A percentile compares a stretch with the other conserved stretches of the same genome.
These are phyloP conservation scores for Candida khao-thaluensis DNA, from an alignment of 805 yeast genomes.

Conservation along the genomic window DNA sequence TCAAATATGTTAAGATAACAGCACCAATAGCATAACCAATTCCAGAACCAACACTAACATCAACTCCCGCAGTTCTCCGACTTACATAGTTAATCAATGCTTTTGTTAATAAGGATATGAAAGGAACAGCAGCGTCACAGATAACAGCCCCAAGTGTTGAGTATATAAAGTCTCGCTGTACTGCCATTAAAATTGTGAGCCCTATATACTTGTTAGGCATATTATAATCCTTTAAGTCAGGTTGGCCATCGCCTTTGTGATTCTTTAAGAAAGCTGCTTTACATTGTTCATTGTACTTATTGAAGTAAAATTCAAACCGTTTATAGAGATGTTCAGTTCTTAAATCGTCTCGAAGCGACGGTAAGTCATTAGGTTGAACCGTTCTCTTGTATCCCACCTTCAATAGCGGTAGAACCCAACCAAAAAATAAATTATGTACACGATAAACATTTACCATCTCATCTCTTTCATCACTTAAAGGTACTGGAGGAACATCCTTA, in stretches of 20 bases:
- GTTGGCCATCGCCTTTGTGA: not conserved
- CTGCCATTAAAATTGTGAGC: not conserved
- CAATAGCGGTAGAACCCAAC: constrained; percentile 69
- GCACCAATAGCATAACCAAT: no score
- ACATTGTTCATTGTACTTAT: constrained; percentile 3
- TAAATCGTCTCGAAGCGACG: constrained; percentile 30
- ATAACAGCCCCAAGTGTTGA: not conserved
- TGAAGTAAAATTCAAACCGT: constrained; percentile 10
- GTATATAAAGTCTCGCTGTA: not conserved
- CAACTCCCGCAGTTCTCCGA: no score
- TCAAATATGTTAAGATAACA: not conserved
- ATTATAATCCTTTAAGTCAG: constrained; percentile 1
- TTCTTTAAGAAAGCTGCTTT: not conserved
- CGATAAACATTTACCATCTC: constrained; percentile 36
- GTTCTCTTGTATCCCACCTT: constrained; percentile 71
- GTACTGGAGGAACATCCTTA: constrained; percentile 48
- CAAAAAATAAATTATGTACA: constrained; percentile 42
- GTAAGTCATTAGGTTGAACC: constrained; percentile 62
- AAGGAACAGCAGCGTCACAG: not conserved
- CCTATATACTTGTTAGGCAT: not conserved
- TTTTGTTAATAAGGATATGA: not conserved
- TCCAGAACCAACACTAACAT: no score
- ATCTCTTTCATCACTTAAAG: constrained; percentile 45
- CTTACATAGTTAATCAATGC: not conserved
- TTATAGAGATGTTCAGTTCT: constrained; percentile 32